Evolutionary conservation across 78 protist genomes (phyloP), one percentile per base, ranked within the genome.

Genomic region (Pelomyxa schiedti): DNA sequence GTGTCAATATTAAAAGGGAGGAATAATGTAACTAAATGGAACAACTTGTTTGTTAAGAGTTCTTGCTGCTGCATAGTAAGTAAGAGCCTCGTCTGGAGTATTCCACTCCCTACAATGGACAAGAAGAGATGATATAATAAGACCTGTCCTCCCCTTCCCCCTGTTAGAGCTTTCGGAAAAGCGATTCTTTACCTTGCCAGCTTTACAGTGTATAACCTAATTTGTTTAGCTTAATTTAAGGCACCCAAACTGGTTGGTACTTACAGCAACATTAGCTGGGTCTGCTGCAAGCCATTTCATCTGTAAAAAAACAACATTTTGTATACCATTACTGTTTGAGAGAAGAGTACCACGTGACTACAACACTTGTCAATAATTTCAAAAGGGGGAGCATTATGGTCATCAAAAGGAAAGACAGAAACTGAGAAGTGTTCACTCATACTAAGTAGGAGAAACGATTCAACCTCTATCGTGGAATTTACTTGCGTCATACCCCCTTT

Each of bases 351-450:
- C 24, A 8, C 28, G 40, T 40, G 82, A 43, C 4, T 9, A 70
- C 86, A 80, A 66, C 76, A 77, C 24, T 29, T 16, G 37, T 76
- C 77, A 42, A 88, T 82, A 65, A 88, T 8, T 30, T 72, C 86
- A 73, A 88, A 88, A 7, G 52, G 73, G 30, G 92, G 92, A 29
- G 88, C 88, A 72, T 88, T 88, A 75, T 88, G 92, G 72, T 88
- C 92, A 65, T 82, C 88, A 53, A 88, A 88, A 58, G 92, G 92
- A 38, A 29, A 88, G 63, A 22, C 9, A 41, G 77, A 84, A 28
- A 85, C 72, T 67, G 72, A 30, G 39, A 1, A 42, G 58, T 47
- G 58, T 47, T 16, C 16, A 16, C 32, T 16, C 32, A 47, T 16
- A 16, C 16, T 16, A 16, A 16, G 32, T 47, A 16, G 58, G 58